These are phyloP conservation scores for Clarireedia paspali DNA, from an alignment of 2,329 filamentous ascomycete species.

Conservation along the genomic window DNA sequence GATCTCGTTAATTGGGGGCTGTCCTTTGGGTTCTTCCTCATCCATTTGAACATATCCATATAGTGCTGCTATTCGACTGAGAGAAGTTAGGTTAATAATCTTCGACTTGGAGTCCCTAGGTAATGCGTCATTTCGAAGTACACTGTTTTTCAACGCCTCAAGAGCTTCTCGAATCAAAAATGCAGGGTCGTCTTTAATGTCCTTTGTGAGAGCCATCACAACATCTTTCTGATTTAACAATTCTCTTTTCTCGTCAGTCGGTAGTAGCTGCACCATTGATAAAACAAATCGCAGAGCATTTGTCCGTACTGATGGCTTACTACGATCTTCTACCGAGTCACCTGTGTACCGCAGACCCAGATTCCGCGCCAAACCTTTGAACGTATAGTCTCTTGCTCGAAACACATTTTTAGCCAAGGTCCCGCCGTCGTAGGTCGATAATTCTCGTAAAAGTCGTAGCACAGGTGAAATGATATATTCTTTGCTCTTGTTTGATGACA, in stretches of 20 bases:
- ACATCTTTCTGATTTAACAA: conserved; percentile 69
- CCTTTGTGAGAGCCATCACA: conserved; percentile 63
- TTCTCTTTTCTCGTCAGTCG: conserved; percentile 70
- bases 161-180: conserved; percentile 70
- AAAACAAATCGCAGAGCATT: conserved; percentile 78
- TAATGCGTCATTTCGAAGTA: conserved; percentile 69
- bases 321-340: conserved; percentile 53
- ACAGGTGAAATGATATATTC: conserved; percentile 86
- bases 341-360: conserved; percentile 60
- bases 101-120: conserved; percentile 66
- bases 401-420: conserved; percentile 71
- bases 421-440: conserved; percentile 81
- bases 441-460: conserved; percentile 75
- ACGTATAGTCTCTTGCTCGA: conserved; percentile 66
- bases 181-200: conserved; percentile 70
- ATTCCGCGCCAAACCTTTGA: conserved; percentile 73
- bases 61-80: conserved; percentile 64
- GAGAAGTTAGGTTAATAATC: conserved; percentile 65
- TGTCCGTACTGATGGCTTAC: conserved; percentile 71
- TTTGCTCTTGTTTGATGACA: conserved; percentile 74
- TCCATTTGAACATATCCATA: conserved; percentile 52
- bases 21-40: conserved; percentile 35
- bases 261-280: conserved; percentile 69
- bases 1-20: conserved; percentile 54
- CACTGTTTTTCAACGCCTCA: conserved; percentile 57